Conservation (phyloP, 345 rosid genomes). For the Gynandropsis gynandra region DNA sequence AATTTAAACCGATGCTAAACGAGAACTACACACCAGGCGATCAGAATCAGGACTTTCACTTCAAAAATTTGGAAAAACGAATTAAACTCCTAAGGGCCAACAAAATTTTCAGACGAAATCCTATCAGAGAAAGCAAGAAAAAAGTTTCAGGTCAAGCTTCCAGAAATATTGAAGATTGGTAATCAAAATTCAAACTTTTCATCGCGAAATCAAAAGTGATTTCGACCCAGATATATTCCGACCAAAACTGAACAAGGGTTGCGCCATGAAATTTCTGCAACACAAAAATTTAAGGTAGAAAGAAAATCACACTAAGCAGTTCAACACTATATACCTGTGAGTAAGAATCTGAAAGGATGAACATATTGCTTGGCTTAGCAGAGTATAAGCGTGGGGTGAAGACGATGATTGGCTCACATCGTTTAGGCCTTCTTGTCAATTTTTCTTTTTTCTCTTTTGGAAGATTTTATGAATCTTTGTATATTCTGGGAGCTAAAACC, state of each 20-base stretch:
- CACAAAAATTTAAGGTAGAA: no score
- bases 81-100: neutral
- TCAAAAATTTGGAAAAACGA: neutral
- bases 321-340: constrained; percentile 6
- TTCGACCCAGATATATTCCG: neutral
- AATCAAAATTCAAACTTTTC: neutral
- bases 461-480: constrained; percentile 26
- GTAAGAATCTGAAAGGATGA: constrained; percentile 22
- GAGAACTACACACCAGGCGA: neutral
- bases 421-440: constrained; percentile 9
- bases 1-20: neutral
- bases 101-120: neutral
- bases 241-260: neutral
- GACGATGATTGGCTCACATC: no score
- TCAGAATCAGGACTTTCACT: neutral
- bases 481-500: constrained; percentile 16
- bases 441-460: neutral
- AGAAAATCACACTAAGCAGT: neutral
- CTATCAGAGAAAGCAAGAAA: neutral
- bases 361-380: constrained; percentile 17
- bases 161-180: neutral
- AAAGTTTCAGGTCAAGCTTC: neutral
- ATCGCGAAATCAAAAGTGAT: neutral
- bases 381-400: constrained; percentile 17
- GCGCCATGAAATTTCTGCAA: no score